Evolutionary conservation across 2,329 filamentous ascomycete species (phyloP).

Genomic region (Chrysosporium queenslandicum): DNA sequence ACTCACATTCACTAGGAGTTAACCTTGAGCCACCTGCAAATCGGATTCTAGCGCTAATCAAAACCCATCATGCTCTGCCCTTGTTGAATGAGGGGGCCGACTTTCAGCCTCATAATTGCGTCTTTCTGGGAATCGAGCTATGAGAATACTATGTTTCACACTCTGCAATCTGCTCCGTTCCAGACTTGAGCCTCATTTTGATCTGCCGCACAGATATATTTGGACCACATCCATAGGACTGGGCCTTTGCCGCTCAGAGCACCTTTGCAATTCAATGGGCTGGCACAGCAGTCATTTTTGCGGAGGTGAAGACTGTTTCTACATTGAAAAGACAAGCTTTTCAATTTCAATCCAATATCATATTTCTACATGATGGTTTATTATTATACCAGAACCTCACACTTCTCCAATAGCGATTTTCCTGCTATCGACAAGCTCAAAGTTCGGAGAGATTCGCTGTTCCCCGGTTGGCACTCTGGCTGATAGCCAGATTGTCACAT

Average conservation of each 20-base stretch:
- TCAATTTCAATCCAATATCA: not conserved
- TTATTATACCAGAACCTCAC: not conserved
- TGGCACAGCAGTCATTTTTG: not conserved
- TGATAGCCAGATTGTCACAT: not conserved
- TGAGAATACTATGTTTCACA: not conserved
- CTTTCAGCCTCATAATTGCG: conserved; percentile 3
- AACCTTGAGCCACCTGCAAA: not conserved
- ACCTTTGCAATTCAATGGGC: not conserved
- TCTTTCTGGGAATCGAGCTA: too few species aligned
- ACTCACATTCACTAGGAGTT: not conserved
- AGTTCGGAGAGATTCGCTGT: not conserved
- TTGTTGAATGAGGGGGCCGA: not conserved
- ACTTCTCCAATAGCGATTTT: not conserved
- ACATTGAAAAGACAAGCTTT: not conserved
- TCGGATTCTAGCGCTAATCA: not conserved
- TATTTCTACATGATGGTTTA: not conserved
- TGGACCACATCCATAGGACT: not conserved
- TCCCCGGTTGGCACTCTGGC: not conserved
- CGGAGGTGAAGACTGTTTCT: too few species aligned
- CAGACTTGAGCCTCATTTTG: not conserved
- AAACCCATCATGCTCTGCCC: not conserved
- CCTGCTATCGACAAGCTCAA: not conserved
- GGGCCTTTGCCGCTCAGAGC: not conserved
- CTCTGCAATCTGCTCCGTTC: not conserved
- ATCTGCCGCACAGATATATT: not conserved